Base-by-base conservation (phyloP, 2,329 filamentous ascomycete genomes). In the Penicillium sp. region DNA sequence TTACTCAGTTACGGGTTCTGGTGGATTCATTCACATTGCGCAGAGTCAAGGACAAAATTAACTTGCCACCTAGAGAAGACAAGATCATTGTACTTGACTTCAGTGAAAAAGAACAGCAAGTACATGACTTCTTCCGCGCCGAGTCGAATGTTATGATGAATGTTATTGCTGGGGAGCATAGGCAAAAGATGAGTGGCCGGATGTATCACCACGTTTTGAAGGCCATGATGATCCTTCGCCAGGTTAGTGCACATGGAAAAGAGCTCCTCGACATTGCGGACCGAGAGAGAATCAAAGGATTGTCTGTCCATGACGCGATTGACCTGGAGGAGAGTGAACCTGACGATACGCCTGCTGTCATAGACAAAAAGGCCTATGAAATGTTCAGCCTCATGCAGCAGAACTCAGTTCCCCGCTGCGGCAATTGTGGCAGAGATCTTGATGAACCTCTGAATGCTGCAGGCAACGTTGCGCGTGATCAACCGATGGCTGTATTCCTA, bases 1-100 rank as follows among this genome's bases (percentile, higher is more conserved):
- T 97, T 2, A 66, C 70, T 3, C 93, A 91, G 65, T 77, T 99
- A 28, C 87, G 92, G 27, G 79, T 96, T 10, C 80, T 99, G 0
- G 91, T 99, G 8, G 89, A 95, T 64, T 93, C 88, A n/a, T 87
- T 99, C 57, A 97, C 93, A 0, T 77, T 99, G 9, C 86, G 93
- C 22, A 88, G 93, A 18, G 77, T 93, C 29, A 97, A 97, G 69
- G 89, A 97, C 68, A 90, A 86, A 69, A 91, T 97, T 52, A 79
- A 95, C 60, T 76, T 99, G 2, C 88, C 89, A 1, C 77, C 79
- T 18, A 83, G 89, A 14, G 77, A 80, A 10, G 92, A 96, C 63
- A 74, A 84, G 10, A 79, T 91, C 9, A 76, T 92, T 5, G 80
- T 76, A 53, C 81, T 99, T 4, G 76, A 87, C 2, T 96, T 97